Evolutionary conservation across 208 protist genomes (phyloP), one percentile per base, ranked within the genome.

Genomic region (Blechomonas ayalai): DNA sequence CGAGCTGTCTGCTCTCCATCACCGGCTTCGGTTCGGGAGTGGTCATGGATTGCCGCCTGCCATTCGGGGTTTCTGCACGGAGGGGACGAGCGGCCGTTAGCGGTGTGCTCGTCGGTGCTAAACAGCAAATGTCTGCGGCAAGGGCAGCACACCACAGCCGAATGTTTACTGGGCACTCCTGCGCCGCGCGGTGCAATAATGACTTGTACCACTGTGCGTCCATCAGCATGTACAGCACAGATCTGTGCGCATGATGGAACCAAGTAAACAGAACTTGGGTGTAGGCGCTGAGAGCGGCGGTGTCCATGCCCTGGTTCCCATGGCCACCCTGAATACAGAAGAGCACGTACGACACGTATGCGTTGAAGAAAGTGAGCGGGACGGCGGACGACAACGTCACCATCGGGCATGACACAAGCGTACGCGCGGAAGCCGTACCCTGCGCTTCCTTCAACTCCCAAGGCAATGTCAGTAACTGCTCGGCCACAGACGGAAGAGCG

Each of bases 101-200:
- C n/a, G n/a, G n/a, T n/a, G n/a, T n/a, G n/a, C n/a, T n/a, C n/a
- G n/a, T n/a, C 18, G 31, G 18, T 8, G 55, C 68, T 27, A 47
- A 32, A 2, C 71, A 34, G 34, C 76, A 84, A 2, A 81, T 16
- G 22, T 65, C 41, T 8, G 80, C 79, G 32, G 73, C 65, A 0
- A 92, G 34, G 29, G 66, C 60, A 3, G 73, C 67, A 16, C 70
- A 73, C 80, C 80, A 92, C 41, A 92, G 51, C 0, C 74, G 73
- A 37, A 82, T 44, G 52, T 89, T 56, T 32, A 44, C 67, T 33
- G 48, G 67, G 22, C 43, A 68, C 33, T 61, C 49, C 29, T 68
- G 66, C n/a, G 40, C 36, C 5, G 73, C 62, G 25, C 72, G 43
- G 16, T 67, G 55, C 9, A 85, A 47, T 31, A 92, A 49, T 18